Percentiles rank a stretch among this genome's conserved stretches.
phyloP scores from a whole-genome alignment of 345 rosid genomes.

The Melastoma malabathricum region DNA sequence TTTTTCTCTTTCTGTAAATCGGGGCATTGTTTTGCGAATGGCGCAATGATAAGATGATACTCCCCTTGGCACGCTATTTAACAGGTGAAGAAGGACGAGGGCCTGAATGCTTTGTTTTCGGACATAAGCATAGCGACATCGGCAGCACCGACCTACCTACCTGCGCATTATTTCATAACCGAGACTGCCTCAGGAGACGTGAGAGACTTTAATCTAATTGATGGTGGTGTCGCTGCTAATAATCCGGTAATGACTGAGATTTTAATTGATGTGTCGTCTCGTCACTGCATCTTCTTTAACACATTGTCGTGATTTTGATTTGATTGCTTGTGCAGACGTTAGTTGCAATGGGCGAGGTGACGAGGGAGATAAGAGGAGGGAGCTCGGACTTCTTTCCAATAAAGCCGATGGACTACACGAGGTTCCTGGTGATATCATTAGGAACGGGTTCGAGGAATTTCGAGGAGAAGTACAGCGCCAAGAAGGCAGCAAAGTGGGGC shows the following conservation, averaged over 20 bases:
- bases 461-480: constrained; percentile 11
- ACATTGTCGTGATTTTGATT: neutral
- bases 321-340: constrained; percentile 6
- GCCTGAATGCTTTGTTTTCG: constrained; percentile 10
- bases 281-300: neutral
- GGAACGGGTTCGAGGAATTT: constrained; percentile 15
- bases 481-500: constrained; percentile 21
- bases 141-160: constrained; percentile 24
- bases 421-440: constrained; percentile 15
- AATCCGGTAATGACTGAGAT: constrained; percentile 11
- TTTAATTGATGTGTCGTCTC: neutral
- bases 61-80: neutral
- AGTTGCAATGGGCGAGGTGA: constrained; percentile 15
- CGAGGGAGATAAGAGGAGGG: constrained; percentile 8
- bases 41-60: too few relatives aligned
- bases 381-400: constrained; percentile 7
- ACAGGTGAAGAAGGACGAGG: constrained; percentile 8
- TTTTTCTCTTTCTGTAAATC: neutral
- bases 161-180: constrained; percentile 14
- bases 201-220: constrained; percentile 19
- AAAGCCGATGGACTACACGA: constrained; percentile 8
- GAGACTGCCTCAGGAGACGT: constrained; percentile 6
- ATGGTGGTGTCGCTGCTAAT: constrained; percentile 26
- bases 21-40: neutral
- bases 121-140: constrained; percentile 18